Evolutionary conservation across 768 basidiomycete species (phyloP).

Genomic region (Amanita pallidorosea): DNA sequence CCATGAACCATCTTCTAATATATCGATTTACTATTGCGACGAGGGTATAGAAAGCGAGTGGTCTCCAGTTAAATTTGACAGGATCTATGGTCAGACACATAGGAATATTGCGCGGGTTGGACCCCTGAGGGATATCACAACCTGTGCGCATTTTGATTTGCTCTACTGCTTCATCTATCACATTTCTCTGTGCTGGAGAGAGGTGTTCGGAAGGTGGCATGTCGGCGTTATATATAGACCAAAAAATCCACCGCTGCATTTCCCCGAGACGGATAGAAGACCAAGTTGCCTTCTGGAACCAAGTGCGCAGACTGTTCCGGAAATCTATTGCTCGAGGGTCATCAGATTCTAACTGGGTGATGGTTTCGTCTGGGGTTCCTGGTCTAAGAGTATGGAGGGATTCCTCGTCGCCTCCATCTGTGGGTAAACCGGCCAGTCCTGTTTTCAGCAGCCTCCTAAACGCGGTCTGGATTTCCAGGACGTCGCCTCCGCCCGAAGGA

Average conservation of each 20-base stretch:
- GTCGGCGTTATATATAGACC: conserved; percentile 68
- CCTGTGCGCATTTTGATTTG: conserved; percentile 68
- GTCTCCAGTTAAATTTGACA: conserved; percentile 58
- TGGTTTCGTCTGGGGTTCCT: conserved; percentile 50
- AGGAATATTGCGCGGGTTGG: conserved; percentile 37
- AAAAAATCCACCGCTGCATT: conserved; percentile 69
- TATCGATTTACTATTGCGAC: conserved; percentile 38
- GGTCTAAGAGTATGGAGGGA: conserved; percentile 36
- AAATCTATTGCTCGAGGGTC: conserved; percentile 72
- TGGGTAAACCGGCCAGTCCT: conserved; percentile 47
- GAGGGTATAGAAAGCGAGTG: conserved; percentile 50
- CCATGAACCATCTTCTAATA: conserved; percentile 33
- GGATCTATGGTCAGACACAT: conserved; percentile 73
- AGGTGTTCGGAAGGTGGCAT: conserved; percentile 42
- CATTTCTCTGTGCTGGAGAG: conserved; percentile 30
- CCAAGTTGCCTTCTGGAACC: conserved; percentile 75
- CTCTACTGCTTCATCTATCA: conserved; percentile 50
- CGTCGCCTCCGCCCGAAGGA: conserved; percentile 33
- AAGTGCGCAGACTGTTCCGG: conserved; percentile 55
- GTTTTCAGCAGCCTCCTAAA: conserved; percentile 54
- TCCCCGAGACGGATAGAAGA: conserved; percentile 53
- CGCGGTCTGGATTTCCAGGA: conserved; percentile 45
- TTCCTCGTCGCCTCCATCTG: conserved; percentile 45
- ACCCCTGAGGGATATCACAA: conserved; percentile 47
- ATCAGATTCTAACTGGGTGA: conserved; percentile 42